Percentiles rank a stretch among this genome's conserved stretches.
Conservation (phyloP, 179 eudicot species). For the Patellifolia procumbens region DNA sequence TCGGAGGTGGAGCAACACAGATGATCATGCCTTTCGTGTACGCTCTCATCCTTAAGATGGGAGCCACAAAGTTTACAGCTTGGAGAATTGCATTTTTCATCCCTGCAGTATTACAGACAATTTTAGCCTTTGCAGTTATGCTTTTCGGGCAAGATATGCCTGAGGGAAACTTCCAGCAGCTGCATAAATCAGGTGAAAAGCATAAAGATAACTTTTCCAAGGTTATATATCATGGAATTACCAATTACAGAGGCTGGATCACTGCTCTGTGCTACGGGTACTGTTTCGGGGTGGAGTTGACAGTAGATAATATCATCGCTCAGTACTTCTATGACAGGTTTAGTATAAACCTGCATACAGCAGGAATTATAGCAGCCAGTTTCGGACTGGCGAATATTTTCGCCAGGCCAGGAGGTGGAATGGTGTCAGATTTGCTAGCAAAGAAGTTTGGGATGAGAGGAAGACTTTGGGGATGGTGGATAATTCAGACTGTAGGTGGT, state of each 20-base stretch:
- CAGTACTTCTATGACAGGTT: slow-evolving; percentile 80
- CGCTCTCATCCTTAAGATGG: slow-evolving; percentile 37
- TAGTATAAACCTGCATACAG: slow-evolving; percentile 58
- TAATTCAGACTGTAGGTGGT: slow-evolving; percentile 66
- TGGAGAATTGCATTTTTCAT: slow-evolving; percentile 84
- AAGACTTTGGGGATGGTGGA: slow-evolving; percentile 77
- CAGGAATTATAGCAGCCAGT: slow-evolving; percentile 82
- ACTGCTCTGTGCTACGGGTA: slow-evolving; percentile 82
- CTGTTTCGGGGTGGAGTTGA: slow-evolving; percentile 85
- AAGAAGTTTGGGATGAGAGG: slow-evolving; percentile 80
- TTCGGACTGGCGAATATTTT: slow-evolving; percentile 76
- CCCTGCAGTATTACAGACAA: slow-evolving; percentile 64
- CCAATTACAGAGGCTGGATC: slow-evolving; percentile 84
- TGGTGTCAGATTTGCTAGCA: slow-evolving; percentile 56
- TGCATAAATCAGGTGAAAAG: slow-evolving; percentile 59
- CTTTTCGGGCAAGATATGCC: slow-evolving; percentile 75
- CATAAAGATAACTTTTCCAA: slow-evolving; percentile 50
- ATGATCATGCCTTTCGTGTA: slow-evolving; percentile 82
- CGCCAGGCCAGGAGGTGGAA: slow-evolving; percentile 84
- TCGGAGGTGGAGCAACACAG: slow-evolving; percentile 93
- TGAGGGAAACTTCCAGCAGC: slow-evolving; percentile 59
- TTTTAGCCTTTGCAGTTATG: slow-evolving; percentile 59
- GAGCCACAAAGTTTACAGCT: slow-evolving; percentile 55
- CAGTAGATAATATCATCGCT: slow-evolving; percentile 79
- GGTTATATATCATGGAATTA: slow-evolving; percentile 45